Base-by-base conservation (phyloP, 176 grass and related monocot genomes). In the Musa itinerans region DNA sequence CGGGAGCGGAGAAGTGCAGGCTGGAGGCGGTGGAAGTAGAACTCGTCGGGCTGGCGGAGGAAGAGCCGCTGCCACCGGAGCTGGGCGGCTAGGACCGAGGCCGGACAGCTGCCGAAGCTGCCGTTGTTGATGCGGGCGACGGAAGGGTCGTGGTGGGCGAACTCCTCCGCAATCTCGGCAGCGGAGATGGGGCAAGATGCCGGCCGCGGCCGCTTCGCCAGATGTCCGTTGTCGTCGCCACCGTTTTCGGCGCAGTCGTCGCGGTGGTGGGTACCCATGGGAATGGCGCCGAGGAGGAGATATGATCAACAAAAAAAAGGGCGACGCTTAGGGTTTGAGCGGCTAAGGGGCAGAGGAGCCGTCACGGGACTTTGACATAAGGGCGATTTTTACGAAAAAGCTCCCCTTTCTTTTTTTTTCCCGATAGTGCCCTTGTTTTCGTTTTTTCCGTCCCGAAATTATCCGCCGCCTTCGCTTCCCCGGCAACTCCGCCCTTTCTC, bases 41-140 rank as follows among this genome's bases (percentile, higher is more conserved):
- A 94, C 16, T 63, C 83, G 82, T 99, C 95, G 27, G 95, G 95
- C 78, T 98, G 95, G 12, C 86, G 80, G 56, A 98, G 80, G 86
- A 86, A 98, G 15, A 87, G 72, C 61, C 72, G 77, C 86, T 93
- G 95, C 88, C 84, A 93, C 48, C 61, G 76, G 1, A 23, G 78
- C 78, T 98, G 90, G 70, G 83, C 86, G 23, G 77, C 78, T 11
- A 93, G 78, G 16, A 98, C 86, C 3, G 88, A 93, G 23, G 78
- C 81, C 24, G 94, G 90, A 78, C 93, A 97, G 79, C 80, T 83
- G 34, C 93, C 93, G 77, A 97, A 93, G 88, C 93, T 93, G 66
- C 90, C 93, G 88, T 97, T 97, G 82, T 97, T 97, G 73, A 97
- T 34, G 77, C 93, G 93, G 10, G 88, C 90, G 2, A 91, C 84